These are phyloP conservation scores for Avicennia marina DNA, from an alignment of 257 asterid genomes.

Conservation along the genomic window DNA sequence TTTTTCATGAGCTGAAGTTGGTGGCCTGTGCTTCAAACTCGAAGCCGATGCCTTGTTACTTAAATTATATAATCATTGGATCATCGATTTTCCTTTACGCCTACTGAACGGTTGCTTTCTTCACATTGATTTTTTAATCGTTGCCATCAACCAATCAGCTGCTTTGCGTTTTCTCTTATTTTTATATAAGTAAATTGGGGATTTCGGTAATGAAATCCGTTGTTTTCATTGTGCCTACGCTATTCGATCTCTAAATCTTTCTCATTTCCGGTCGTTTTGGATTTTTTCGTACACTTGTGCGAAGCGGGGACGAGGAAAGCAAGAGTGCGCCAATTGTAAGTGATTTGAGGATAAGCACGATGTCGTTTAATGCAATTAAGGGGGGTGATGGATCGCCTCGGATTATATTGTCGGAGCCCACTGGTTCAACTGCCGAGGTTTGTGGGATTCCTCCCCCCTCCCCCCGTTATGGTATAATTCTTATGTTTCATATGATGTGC, in stretches of 20 bases:
- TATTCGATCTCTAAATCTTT: conserved; percentile 9
- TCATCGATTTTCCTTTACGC: conserved; percentile 13
- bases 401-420: conserved; percentile 58
- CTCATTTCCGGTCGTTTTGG: conserved; percentile 8
- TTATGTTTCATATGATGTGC: background rate
- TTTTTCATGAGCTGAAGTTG: conserved; percentile 19
- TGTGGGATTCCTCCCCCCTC: background rate
- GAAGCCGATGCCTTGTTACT: conserved; percentile 23
- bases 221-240: conserved; percentile 1
- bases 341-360: conserved; percentile 23
- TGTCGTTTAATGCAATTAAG: conserved; percentile 42
- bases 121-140: conserved; percentile 4
- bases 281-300: conserved; percentile 9
- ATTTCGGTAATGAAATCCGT: conserved; percentile 20
- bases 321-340: conserved; percentile 26
- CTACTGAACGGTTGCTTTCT: conserved; percentile 36
- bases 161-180: conserved; percentile 14
- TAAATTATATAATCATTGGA: conserved; percentile 9
- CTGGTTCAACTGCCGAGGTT: conserved; percentile 83
- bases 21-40: conserved; percentile 35
- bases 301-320: conserved; percentile 36
- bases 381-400: conserved; percentile 61
- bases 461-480: background rate
- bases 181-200: conserved; percentile 6
- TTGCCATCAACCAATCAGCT: conserved; percentile 14